These are phyloP conservation scores for Byssothecium circinans DNA, from an alignment of 2,329 filamentous ascomycete species.

Conservation along the genomic window DNA sequence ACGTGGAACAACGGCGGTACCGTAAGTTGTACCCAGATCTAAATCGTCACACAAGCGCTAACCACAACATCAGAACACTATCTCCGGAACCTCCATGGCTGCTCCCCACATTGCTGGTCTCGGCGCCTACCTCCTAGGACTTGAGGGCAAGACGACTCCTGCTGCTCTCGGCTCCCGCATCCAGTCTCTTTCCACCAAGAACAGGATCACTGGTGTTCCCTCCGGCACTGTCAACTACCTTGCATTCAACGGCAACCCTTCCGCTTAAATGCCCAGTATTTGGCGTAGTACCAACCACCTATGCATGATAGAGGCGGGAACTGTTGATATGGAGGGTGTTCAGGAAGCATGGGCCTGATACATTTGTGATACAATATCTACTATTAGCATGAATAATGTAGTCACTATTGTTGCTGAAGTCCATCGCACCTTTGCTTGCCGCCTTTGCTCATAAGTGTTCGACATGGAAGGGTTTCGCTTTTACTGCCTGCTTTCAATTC, in stretches of 20 bases:
- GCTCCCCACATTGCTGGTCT: constrained; percentile 70
- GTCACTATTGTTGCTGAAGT: background rate
- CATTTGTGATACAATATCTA: background rate
- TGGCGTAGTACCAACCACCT: background rate
- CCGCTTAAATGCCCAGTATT: constrained; percentile 14
- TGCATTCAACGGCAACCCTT: constrained; percentile 55
- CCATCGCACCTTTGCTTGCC: background rate
- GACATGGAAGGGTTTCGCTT: background rate
- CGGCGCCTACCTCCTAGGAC: constrained; percentile 67
- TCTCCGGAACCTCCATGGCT: constrained; percentile 68
- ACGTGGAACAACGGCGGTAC: constrained; percentile 49
- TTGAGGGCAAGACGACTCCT: constrained; percentile 51
- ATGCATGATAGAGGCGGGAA: background rate
- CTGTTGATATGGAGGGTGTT: background rate
- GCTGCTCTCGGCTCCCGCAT: constrained; percentile 54
- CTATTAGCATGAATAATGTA: background rate
- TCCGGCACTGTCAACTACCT: constrained; percentile 55
- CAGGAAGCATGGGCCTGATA: background rate
- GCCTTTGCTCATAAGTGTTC: background rate
- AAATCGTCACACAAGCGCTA: background rate
- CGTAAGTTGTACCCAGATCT: constrained; percentile 9
- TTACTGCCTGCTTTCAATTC: background rate
- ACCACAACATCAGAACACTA: constrained; percentile 50
- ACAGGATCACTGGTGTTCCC: constrained; percentile 48
- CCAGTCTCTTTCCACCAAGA: constrained; percentile 46